Percentiles rank a stretch among this genome's conserved stretches.
These are phyloP conservation scores for Piper betle DNA, from an alignment of 164 flowering plant species.

Conservation along the genomic window DNA sequence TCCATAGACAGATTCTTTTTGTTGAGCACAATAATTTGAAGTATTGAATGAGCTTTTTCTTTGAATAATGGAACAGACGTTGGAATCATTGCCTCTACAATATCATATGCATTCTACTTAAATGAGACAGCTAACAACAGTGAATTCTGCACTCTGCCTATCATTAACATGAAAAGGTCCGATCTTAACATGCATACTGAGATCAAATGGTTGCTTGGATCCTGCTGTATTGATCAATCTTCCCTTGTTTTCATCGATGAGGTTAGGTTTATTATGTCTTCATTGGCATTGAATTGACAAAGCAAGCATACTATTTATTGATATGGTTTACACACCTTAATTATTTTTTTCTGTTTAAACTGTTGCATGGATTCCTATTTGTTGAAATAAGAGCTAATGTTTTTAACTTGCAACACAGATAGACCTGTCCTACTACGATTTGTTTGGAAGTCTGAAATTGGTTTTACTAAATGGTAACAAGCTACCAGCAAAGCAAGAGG, in stretches of 20 bases:
- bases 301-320: too few relatives aligned
- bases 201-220: slow-evolving; percentile 46
- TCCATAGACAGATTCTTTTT: too few relatives aligned
- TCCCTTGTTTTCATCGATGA: slow-evolving; percentile 47
- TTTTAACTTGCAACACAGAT: slow-evolving; percentile 29
- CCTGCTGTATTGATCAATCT: slow-evolving; percentile 44
- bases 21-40: neutral
- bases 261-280: slow-evolving; percentile 17
- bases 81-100: slow-evolving; percentile 42
- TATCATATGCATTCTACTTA: slow-evolving; percentile 58
- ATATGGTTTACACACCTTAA: neutral
- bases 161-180: slow-evolving; percentile 53
- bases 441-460: slow-evolving; percentile 54
- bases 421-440: slow-evolving; percentile 52
- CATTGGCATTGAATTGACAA: neutral
- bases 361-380: neutral
- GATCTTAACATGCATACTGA: slow-evolving; percentile 40
- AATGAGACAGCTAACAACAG: slow-evolving; percentile 20
- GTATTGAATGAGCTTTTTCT: neutral
- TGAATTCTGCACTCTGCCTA: slow-evolving; percentile 48
- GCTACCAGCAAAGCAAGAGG: slow-evolving; percentile 50
- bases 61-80: slow-evolving; percentile 25
- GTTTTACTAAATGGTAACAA: slow-evolving; percentile 39
- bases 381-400: slow-evolving; percentile 1
- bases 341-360: neutral